Evolutionary conservation across 495 filamentous ascomycete species (phyloP), one percentile per base, ranked within the genome.

Genomic region (Penicillium flavigenum): DNA sequence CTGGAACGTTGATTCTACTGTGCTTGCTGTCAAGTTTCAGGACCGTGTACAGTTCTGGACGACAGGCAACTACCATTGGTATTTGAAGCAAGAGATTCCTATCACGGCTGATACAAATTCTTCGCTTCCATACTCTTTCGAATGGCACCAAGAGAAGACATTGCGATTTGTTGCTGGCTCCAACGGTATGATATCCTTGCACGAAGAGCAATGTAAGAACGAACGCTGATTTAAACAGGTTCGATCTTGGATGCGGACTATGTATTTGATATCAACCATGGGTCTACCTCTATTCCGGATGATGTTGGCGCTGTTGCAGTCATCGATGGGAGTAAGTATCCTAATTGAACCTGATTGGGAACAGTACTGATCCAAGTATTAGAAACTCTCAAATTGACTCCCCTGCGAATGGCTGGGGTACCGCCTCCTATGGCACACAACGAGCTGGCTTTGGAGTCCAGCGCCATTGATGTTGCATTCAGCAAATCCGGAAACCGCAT

Each of bases 61-160:
- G 2, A 94, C 88, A 78, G 89, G 92, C 9, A 98, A 98, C 67
- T 98, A 98, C 64, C 89, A 98, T 65, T 98, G 92, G 80, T 98
- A 98, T 67, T 76, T 98, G n/a, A 98, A 98, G 72, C 93, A 96
- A 73, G 94, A 98, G 65, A 77, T 92, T 14, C 72, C 72, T 4
- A 72, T 81, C 26, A 69, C 69, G 10, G 49, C 65, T 7, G 63
- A 69, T 51, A 27, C 60, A 16, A 56, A 54, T 26, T 65, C 47
- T 51, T 59, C 69, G 41, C 41, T 56, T 27, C 71, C 71, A 34
- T 72, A 67, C 59, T 68, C 73, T 39, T 70, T 85, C 54, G 73
- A 75, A 11, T 98, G 94, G 94, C 90, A 98, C 72, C 85, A 89
- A 20, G 94, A 97, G 64, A 88, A 88, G 61, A 72, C 91, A 7